Evolutionary conservation across 805 yeast genomes (phyloP).

Genomic region (Suhomyces sp.): DNA sequence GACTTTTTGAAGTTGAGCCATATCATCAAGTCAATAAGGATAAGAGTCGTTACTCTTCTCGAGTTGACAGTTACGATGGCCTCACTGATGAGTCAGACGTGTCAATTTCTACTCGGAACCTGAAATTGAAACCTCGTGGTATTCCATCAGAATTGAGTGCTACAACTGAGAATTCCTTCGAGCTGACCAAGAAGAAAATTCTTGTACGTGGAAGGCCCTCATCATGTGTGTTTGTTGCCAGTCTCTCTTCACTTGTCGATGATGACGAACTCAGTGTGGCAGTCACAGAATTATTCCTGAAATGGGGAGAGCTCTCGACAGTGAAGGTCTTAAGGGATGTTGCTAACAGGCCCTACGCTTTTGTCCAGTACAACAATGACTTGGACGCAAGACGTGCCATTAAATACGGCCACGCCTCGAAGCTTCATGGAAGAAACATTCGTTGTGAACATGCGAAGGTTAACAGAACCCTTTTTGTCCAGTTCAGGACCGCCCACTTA

Average conservation of each 20-base stretch:
- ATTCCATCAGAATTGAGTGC: too few species aligned
- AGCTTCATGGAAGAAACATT: conserved; percentile 69
- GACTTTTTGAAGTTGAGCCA: too few species aligned
- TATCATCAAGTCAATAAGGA: too few species aligned
- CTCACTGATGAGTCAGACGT: too few species aligned
- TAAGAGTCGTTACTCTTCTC: too few species aligned
- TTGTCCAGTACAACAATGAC: conserved; percentile 79
- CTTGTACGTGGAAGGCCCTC: conserved; percentile 62
- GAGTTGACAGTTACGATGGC: too few species aligned
- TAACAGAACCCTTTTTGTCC: conserved; percentile 75
- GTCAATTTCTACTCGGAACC: too few species aligned
- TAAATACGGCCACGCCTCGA: conserved; percentile 63
- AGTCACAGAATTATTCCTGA: conserved; percentile 64
- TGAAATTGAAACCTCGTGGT: too few species aligned
- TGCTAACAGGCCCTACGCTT: conserved; percentile 82
- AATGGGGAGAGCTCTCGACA: conserved; percentile 68
- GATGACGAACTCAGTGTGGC: conserved; percentile 74
- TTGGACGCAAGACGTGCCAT: conserved; percentile 70
- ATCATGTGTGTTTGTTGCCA: conserved; percentile 85
- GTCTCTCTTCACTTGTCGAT: conserved; percentile 60
- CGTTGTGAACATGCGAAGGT: conserved; percentile 92
- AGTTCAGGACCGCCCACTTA: conserved; percentile 26
- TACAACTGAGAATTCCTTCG: too few species aligned
- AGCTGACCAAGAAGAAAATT: too few species aligned
- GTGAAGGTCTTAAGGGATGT: conserved; percentile 85